Evolutionary conservation across 164 flowering plant genomes (phyloP).

Genomic region (Vitis rotundifolia): DNA sequence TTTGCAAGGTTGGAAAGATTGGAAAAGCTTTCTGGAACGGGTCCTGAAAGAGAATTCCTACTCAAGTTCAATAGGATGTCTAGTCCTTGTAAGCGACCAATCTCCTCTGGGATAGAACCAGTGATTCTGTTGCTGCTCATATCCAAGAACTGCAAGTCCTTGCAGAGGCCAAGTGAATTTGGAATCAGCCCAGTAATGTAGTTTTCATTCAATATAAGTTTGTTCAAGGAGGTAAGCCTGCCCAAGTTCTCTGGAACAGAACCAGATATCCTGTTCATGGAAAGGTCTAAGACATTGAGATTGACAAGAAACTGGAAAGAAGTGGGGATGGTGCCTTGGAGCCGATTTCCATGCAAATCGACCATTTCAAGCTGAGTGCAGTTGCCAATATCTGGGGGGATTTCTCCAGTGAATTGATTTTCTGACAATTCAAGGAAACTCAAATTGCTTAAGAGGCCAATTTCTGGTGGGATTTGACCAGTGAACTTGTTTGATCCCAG

Average conservation of each 20-base stretch:
- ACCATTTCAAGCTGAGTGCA: constrained; percentile 56
- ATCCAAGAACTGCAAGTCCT: constrained; percentile 56
- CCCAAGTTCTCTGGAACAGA: constrained; percentile 48
- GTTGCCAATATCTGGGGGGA: constrained; percentile 52
- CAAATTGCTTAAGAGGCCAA: constrained; percentile 39
- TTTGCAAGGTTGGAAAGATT: constrained; percentile 53
- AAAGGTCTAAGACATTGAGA: constrained; percentile 58
- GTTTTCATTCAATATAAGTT: constrained; percentile 47
- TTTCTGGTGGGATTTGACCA: constrained; percentile 52
- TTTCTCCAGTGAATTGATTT: constrained; percentile 43
- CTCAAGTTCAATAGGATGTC: constrained; percentile 63
- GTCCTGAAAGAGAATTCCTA: constrained; percentile 47
- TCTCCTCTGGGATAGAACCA: constrained; percentile 52
- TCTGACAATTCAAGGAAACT: constrained; percentile 60
- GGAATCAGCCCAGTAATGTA: constrained; percentile 50
- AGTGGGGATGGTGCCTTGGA: constrained; percentile 49
- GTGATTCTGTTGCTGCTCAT: constrained; percentile 48
- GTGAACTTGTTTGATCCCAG: constrained; percentile 48
- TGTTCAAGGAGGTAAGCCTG: constrained; percentile 45
- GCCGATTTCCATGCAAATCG: constrained; percentile 48
- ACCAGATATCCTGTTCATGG: constrained; percentile 48
- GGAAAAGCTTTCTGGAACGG: constrained; percentile 45
- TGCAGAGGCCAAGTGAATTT: constrained; percentile 45
- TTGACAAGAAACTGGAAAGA: constrained; percentile 34
- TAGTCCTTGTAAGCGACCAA: constrained; percentile 44